These are phyloP conservation scores for Microglena sp. DNA, from an alignment of 139 green algal species.

Conservation along the genomic window DNA sequence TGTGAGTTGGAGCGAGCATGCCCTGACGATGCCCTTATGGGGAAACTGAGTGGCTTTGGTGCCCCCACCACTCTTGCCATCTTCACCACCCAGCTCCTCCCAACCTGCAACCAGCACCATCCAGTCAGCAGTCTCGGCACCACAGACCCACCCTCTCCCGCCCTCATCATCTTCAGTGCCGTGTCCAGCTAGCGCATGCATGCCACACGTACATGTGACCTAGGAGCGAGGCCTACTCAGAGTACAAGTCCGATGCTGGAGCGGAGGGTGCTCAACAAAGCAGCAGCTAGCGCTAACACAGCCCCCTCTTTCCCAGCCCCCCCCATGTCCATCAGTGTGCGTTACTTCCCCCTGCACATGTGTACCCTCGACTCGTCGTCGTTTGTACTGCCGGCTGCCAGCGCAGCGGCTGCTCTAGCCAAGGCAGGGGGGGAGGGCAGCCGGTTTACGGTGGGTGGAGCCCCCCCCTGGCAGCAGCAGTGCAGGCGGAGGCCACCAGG, in stretches of 20 bases:
- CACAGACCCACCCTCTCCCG: too few species aligned
- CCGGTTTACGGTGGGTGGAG: neutral
- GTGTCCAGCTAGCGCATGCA: slow-evolving; percentile 40
- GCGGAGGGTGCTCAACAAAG: slow-evolving; percentile 8
- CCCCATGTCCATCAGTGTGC: slow-evolving; percentile 7
- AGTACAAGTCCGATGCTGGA: slow-evolving; percentile 33
- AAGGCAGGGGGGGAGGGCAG: slow-evolving; percentile 19
- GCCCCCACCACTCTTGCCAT: slow-evolving; percentile 13
- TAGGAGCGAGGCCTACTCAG: slow-evolving; percentile 32
- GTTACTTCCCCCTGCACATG: slow-evolving; percentile 33
- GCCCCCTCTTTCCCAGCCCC: slow-evolving; percentile 1
- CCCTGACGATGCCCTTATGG: slow-evolving; percentile 29
- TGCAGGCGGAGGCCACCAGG: neutral
- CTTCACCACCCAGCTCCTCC: slow-evolving; percentile 31
- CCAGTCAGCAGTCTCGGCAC: too few species aligned
- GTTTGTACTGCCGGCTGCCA: slow-evolving; percentile 50
- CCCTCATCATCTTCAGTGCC: slow-evolving; percentile 24
- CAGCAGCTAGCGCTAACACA: slow-evolving; percentile 15
- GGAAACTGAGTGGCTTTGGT: neutral
- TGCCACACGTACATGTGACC: slow-evolving; percentile 17
- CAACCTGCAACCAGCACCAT: too few species aligned
- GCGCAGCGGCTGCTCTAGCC: slow-evolving; percentile 16
- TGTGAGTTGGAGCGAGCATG: slow-evolving; percentile 25
- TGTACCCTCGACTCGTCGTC: slow-evolving; percentile 25
- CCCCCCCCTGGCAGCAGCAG: too few species aligned